These are phyloP conservation scores for Furcasterigmium sp. DNA, from an alignment of 2,329 filamentous ascomycete species.

Conservation along the genomic window DNA sequence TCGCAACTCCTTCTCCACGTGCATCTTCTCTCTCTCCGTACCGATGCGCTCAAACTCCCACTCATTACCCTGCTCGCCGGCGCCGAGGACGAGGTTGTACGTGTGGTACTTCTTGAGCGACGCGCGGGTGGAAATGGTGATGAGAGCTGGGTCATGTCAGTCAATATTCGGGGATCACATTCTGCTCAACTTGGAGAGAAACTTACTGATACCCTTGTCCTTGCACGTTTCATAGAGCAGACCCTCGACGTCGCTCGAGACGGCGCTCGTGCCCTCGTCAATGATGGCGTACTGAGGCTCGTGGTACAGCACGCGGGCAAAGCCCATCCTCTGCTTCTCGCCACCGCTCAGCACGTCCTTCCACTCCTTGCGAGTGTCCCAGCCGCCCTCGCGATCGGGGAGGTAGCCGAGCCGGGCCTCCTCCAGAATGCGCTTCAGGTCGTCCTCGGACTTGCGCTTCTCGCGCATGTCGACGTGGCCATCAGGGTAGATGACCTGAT, in stretches of 20 bases:
- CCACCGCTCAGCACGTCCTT: constrained; percentile 96
- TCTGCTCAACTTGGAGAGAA: background rate
- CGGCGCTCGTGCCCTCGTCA: constrained; percentile 92
- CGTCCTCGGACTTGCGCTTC: constrained; percentile 69
- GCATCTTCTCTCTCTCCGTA: constrained; percentile 86
- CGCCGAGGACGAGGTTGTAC: constrained; percentile 79
- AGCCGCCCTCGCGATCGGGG: constrained; percentile 86
- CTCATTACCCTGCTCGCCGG: constrained; percentile 74
- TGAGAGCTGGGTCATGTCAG: constrained; percentile 58
- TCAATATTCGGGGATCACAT: background rate
- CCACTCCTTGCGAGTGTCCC: constrained; percentile 97
- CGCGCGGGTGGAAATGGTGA: constrained; percentile 91
- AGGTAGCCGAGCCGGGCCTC: constrained; percentile 84
- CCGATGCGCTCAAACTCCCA: constrained; percentile 95
- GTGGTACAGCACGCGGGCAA: constrained; percentile 87
- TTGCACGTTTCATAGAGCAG: constrained; percentile 90
- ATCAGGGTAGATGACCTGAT: constrained; percentile 97
- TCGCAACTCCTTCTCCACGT: constrained; percentile 84
- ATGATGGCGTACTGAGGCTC: constrained; percentile 92
- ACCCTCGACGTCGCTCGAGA: constrained; percentile 91
- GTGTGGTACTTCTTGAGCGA: constrained; percentile 95
- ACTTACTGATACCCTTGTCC: constrained; percentile 85
- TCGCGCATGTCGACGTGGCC: constrained; percentile 91
- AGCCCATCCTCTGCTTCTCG: constrained; percentile 93
- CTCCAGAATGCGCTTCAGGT: constrained; percentile 74